Base-by-base conservation (phyloP, 2,329 filamentous ascomycete genomes). In the Ophiosphaerella korrae region DNA sequence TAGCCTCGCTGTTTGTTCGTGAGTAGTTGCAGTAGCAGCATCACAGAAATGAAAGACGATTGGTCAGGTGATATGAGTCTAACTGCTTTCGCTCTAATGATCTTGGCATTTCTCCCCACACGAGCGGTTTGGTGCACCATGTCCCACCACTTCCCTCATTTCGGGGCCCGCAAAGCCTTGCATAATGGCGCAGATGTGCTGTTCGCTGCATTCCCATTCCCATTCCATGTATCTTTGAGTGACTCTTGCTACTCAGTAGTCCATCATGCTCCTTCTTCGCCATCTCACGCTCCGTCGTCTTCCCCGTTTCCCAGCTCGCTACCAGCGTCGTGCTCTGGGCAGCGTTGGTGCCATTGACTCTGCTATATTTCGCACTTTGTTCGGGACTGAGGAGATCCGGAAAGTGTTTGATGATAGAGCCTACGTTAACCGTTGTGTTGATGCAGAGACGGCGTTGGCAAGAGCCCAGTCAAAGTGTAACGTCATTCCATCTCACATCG, bases 361-460 rank as follows among this genome's bases (percentile, higher is more conserved):
- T 5, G 72, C 74, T 7, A 74, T 83, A 14, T 82, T 82, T 57
- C 74, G 78, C 3, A 79, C 78, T 7, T 64, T 82, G 1, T 82
- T 82, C 48, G 79, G 80, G 8, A 82, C 78, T 1, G 74, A 80
- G 4, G 79, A 81, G 53, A 79, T 81, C 35, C 75, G 80, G 31
- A 71, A 78, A 64, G 70, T 80, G 46, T 82, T 82, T 61, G 75
- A 77, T 24, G 80, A 82, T 49, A 72, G 75, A 53, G 73, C 78
- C 7, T 82, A 82, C 58, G 74, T 82, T 31, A 65, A 72, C 26
- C 74, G 75, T 42, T 78, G 80, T 49, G 74, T 82, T 7, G 77
- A 82, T 33, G 79, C 78, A 7, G 81, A 83, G 62, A 76, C 78
- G 2, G 81, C 80, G 11, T 70, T 83, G 5, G 80, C 80, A 3